phyloP scores from a whole-genome alignment of 176 grass and related monocot genomes.

The Triticum aestivum region DNA sequence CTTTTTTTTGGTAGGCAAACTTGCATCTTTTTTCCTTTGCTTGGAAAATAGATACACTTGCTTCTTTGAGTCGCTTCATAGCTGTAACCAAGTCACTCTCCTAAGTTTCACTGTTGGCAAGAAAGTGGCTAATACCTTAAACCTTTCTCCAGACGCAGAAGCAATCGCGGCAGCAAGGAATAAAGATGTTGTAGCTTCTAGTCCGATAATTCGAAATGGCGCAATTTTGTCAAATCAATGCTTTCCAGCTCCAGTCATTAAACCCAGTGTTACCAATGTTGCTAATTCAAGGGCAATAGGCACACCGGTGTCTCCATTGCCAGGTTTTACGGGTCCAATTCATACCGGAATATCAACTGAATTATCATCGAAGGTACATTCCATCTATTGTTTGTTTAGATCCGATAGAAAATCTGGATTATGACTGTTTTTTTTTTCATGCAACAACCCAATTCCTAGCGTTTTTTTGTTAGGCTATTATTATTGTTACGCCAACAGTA shows the following conservation, averaged over 20 bases:
- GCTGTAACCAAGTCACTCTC: slow-evolving; percentile 9
- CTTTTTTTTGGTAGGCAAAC: background rate
- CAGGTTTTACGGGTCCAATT: slow-evolving; percentile 29
- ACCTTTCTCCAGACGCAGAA: slow-evolving; percentile 47
- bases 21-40: background rate
- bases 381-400: background rate
- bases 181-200: slow-evolving; percentile 34
- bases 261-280: slow-evolving; percentile 41
- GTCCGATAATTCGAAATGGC: slow-evolving; percentile 41
- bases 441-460: background rate
- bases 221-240: slow-evolving; percentile 39
- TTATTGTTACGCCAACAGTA: background rate
- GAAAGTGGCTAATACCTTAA: slow-evolving; percentile 23
- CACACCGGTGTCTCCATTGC: slow-evolving; percentile 31
- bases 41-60: background rate
- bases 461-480: background rate
- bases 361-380: slow-evolving; percentile 63
- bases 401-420: background rate
- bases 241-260: slow-evolving; percentile 52
- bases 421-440: background rate
- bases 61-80: background rate
- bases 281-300: slow-evolving; percentile 40
- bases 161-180: slow-evolving; percentile 46
- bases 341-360: slow-evolving; percentile 49
- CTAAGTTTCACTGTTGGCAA: slow-evolving; percentile 27